Percentiles rank a stretch among this genome's conserved stretches.
phyloP scores from a whole-genome alignment of 2,329 filamentous ascomycete species.

The Fusarium armeniacum region DNA sequence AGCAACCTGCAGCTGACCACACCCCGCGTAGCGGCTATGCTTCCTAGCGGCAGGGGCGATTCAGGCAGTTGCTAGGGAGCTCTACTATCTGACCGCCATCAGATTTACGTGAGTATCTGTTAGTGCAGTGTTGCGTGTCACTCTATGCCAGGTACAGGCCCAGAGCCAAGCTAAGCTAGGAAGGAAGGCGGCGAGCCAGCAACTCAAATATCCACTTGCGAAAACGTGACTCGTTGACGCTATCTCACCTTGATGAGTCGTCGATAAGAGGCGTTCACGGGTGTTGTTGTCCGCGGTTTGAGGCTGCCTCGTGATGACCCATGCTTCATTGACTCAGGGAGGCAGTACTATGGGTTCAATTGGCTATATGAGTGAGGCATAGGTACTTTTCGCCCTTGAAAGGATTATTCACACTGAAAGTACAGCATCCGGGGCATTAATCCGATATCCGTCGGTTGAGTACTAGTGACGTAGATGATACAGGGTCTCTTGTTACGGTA shows the following conservation, averaged over 20 bases:
- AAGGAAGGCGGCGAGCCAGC: constrained; percentile 26
- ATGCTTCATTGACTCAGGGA: background rate
- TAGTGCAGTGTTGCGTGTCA: constrained; percentile 42
- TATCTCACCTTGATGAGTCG: constrained; percentile 48
- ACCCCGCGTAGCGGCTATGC: constrained; percentile 43
- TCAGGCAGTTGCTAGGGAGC: constrained; percentile 40
- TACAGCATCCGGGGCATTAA: constrained; percentile 3
- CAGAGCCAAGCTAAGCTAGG: constrained; percentile 26
- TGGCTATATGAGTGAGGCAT: constrained; percentile 1
- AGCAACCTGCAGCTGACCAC: constrained; percentile 47
- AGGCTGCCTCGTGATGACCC: constrained; percentile 9
- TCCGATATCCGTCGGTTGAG: constrained; percentile 13
- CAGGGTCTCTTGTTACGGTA: constrained; percentile 17
- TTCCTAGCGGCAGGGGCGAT: constrained; percentile 44
- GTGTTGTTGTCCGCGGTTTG: constrained; percentile 14
- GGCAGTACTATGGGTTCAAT: background rate
- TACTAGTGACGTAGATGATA: constrained; percentile 37
- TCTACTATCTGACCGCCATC: constrained; percentile 1
- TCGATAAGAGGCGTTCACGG: constrained; percentile 40
- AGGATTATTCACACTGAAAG: background rate
- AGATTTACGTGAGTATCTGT: constrained; percentile 10
- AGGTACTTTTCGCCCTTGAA: background rate
- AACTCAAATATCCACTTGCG: constrained; percentile 37
- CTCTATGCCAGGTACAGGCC: constrained; percentile 23
- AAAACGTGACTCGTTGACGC: constrained; percentile 46